Base-by-base conservation (phyloP, 805 yeast species). In the Priceomyces melissophilus region DNA sequence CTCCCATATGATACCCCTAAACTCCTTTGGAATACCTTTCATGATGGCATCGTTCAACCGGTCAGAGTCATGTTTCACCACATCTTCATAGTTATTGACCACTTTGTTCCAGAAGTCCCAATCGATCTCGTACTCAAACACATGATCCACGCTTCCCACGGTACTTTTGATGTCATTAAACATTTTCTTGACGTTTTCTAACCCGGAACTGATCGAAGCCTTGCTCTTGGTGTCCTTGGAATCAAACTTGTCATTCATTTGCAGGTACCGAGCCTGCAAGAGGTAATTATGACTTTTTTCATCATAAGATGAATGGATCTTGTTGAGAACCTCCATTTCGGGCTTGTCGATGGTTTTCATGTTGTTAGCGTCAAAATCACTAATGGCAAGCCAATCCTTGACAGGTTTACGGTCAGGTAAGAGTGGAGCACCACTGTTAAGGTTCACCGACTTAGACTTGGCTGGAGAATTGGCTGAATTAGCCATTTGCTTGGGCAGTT, bases 1-100 rank as follows among this genome's bases (percentile, higher is more conserved):
- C 64, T 90, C 97, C 99, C 99, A 91, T 14, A 91, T 76, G 48
- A 90, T 81, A 2, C 96, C 96, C 47, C 98, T 71, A 38, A 91
- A 73, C 47, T 85, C 93, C 34, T 75, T 67, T 10, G 99, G 98
- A 31, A 91, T 82, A 37, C 98, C 98, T 8, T 67, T 65, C 14
- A 82, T 73, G 13, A 93, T 76, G 33, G 84, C 80, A 30, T 63
- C 57, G 35, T 81, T 75, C 43, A 91, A 70, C 47, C 71, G 71
- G 10, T 73, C 73, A 0, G 90, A 82, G 17, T 79, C 79, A 14
- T 73, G 66, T 39, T 75, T 69, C 2, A 89, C 89, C 7, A 84
- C 81, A 0, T 61, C 56, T n/a, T 81, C 71, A 55, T 88, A 87
- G 58, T 89, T 84, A 47, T 84, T 80, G 3, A 88, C 87, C 12